Conservation (phyloP, 2,329 filamentous ascomycete species). For the Monosporascus ibericus region DNA sequence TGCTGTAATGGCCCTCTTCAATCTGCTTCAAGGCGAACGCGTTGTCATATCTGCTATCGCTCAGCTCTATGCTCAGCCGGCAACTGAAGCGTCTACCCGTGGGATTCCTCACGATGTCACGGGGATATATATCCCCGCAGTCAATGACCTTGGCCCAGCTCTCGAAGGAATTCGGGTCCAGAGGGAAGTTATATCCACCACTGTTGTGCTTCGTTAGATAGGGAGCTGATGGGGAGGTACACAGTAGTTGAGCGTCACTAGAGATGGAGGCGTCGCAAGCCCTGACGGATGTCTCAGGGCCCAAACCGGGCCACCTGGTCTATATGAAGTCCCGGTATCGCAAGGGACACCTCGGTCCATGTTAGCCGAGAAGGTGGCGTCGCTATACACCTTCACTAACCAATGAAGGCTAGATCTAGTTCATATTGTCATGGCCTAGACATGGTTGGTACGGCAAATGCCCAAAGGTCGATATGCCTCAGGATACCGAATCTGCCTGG, state of each 20-base stretch:
- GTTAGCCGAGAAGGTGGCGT: neutral
- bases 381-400: conserved; percentile 33
- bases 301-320: conserved; percentile 81
- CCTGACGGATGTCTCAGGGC: conserved; percentile 78
- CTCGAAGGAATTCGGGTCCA: conserved; percentile 74
- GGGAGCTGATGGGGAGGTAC: conserved; percentile 24
- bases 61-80: no score
- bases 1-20: conserved; percentile 73
- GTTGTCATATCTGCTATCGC: conserved; percentile 65
- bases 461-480: conserved; percentile 80
- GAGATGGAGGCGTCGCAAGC: conserved; percentile 77
- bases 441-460: conserved; percentile 73
- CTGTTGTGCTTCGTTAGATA: conserved; percentile 36
- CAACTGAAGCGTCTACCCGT: no score
- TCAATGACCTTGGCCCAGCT: conserved; percentile 76
- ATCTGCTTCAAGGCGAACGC: conserved; percentile 76
- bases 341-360: conserved; percentile 63
- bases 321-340: conserved; percentile 80
- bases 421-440: conserved; percentile 60
- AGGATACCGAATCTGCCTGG: conserved; percentile 82
- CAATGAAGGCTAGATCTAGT: conserved; percentile 85
- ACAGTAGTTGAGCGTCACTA: conserved; percentile 51
- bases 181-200: conserved; percentile 80
- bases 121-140: conserved; percentile 81
- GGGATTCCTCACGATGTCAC: conserved; percentile 65